Evolutionary conservation across 192 early-diverging fungal genomes (phyloP), one percentile per base, ranked within the genome.

Genomic region (Chytriomyces sp.): DNA sequence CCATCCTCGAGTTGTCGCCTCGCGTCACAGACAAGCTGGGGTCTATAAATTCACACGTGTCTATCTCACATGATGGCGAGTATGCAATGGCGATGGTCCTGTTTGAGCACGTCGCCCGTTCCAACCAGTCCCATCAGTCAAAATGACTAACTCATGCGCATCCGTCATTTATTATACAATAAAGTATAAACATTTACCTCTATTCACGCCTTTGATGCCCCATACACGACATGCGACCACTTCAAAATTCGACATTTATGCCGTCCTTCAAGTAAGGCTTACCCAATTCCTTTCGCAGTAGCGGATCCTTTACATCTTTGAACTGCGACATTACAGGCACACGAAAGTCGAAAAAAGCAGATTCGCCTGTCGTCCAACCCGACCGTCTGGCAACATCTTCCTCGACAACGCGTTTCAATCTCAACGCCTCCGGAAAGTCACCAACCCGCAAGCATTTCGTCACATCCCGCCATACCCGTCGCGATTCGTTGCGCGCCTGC

Each of bases 1-100:
- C 62, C 37, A 41, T 44, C 26, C 14, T n/a, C n/a, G 39, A 22
- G n/a, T 41, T 64, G 19, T 22, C 37, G 19, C n/a, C 25, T 28
- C 62, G 40, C 3, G 22, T 44, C 6, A 22, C 8, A 17, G 12
- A 17, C 10, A 64, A 64, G 32, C 62, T 44, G 7, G 40, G 40
- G 14, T n/a, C 62, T 12, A 39, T 75, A n/a, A 34, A 71, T 30
- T 40, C 82, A 19, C 89, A 91, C 75, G 65, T 84, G 3, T 84
- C 86, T 5, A 77, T 92, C n/a, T 88, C 90, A n/a, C 92, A 93
- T 73, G 92, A 93, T 76, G 90, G 90, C 10, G 90, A 92, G 37
- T 92, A 90, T 78, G 79, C 85, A 10, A 80, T 90, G 36, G 88
- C 89, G 4, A 81, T 89, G 64, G 90, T 91, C 14, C 38, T 92